Conservation (phyloP, 2,329 filamentous ascomycete species). For the Cadophora sp. region DNA sequence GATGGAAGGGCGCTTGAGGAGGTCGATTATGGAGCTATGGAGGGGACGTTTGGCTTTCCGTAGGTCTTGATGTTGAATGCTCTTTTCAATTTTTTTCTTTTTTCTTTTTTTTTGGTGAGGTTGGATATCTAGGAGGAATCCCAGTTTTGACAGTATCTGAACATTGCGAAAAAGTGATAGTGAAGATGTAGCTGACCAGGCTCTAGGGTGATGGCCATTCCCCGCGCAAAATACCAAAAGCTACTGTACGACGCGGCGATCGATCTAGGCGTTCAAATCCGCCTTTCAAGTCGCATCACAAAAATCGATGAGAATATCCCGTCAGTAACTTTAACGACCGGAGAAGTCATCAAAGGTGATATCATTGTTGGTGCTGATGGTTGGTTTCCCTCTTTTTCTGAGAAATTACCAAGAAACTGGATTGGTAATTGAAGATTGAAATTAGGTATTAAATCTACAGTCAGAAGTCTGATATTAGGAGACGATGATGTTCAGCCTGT, state of each 20-base stretch:
- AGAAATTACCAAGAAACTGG: background rate
- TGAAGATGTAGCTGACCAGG: background rate
- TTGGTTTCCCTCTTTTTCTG: background rate
- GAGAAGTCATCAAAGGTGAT: conserved; percentile 10
- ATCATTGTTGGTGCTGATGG: conserved; percentile 19
- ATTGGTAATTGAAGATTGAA: background rate
- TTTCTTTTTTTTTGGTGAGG: too few relatives aligned
- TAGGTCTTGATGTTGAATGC: background rate
- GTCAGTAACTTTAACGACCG: conserved; percentile 1
- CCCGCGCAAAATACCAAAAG: conserved; percentile 15
- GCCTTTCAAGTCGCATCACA: conserved; percentile 3
- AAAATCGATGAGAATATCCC: background rate
- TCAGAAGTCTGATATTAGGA: background rate
- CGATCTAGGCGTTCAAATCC: conserved; percentile 1
- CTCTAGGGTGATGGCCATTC: conserved; percentile 7
- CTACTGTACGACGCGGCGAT: conserved; percentile 15
- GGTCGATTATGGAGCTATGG: conserved; percentile 17
- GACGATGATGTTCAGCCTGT: conserved; percentile 16
- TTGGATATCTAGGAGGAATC: too few relatives aligned
- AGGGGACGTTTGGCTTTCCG: conserved; percentile 14
- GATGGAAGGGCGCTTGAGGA: conserved; percentile 18
- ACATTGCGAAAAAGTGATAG: too few relatives aligned
- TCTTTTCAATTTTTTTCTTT: background rate
- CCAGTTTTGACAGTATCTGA: too few relatives aligned
- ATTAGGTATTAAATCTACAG: conserved; percentile 15